Percentiles rank a stretch among this genome's conserved stretches.
Conservation (phyloP, 345 rosid genomes). For the Pistacia atlantica region DNA sequence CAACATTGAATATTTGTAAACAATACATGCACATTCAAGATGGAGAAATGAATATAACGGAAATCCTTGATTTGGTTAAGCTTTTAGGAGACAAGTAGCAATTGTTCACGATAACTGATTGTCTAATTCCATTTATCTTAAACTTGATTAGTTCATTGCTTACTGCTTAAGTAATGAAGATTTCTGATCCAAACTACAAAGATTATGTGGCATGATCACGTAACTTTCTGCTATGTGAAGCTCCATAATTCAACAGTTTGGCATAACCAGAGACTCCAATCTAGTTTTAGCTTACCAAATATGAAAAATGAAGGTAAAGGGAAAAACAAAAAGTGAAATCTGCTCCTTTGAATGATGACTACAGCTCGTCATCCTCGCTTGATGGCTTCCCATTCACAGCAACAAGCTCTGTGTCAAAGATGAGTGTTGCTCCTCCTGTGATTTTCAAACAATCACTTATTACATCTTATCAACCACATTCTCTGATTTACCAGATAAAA, state of each 20-base stretch:
- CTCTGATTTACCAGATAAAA: background rate
- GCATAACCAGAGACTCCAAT: background rate
- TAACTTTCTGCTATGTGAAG: background rate
- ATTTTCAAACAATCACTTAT: constrained; percentile 18
- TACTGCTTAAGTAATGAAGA: background rate
- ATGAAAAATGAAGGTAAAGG: background rate
- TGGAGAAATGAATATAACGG: too few species aligned
- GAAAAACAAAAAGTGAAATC: background rate
- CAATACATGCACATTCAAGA: too few species aligned
- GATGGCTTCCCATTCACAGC: constrained; percentile 74
- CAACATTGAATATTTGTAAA: too few species aligned
- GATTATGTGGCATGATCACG: background rate
- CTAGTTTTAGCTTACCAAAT: background rate
- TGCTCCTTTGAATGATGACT: constrained; percentile 7
- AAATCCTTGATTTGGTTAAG: too few species aligned
- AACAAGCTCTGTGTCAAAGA: constrained; percentile 91
- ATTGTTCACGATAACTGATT: too few species aligned
- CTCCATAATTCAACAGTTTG: background rate
- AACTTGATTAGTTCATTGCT: too few species aligned
- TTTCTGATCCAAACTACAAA: background rate
- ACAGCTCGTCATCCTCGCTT: constrained; percentile 49
- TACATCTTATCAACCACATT: background rate
- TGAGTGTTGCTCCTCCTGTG: constrained; percentile 88
- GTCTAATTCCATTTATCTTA: too few species aligned
- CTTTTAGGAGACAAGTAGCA: too few species aligned